Evolutionary conservation across 139 green algal genomes (phyloP).

Genomic region (Deuterostichococcus epilithicus): DNA sequence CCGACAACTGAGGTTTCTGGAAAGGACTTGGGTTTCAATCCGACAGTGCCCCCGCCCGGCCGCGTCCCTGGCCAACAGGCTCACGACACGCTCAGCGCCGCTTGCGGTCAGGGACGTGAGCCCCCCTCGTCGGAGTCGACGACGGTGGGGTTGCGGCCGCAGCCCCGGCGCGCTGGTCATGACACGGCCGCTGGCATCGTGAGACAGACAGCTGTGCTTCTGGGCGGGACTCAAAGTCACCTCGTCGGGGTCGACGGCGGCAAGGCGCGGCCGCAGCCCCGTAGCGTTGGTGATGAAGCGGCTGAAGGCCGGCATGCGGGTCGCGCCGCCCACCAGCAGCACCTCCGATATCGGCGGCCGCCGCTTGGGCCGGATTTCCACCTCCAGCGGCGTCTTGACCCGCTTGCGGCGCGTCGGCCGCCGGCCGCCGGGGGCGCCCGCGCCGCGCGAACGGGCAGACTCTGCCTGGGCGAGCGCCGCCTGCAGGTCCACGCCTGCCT

Average conservation of each 20-base stretch:
- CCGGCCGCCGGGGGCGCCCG: not conserved
- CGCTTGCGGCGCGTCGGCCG: conserved; percentile 15
- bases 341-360: conserved; percentile 61
- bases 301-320: conserved; percentile 72
- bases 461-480: conserved; percentile 31
- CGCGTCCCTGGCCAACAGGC: too few species aligned
- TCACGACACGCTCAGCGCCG: too few species aligned
- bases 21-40: too few species aligned
- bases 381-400: not conserved
- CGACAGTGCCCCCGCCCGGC: too few species aligned
- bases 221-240: conserved; percentile 3
- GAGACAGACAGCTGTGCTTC: not conserved
- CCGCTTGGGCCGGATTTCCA: conserved; percentile 56
- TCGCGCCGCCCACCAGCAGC: conserved; percentile 84
- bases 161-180: too few species aligned
- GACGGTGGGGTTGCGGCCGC: too few species aligned
- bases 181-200: too few species aligned
- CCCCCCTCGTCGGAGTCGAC: too few species aligned
- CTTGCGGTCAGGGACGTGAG: too few species aligned
- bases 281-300: conserved; percentile 86
- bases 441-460: conserved; percentile 5
- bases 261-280: conserved; percentile 45
- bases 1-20: too few species aligned
- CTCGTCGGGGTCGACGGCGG: conserved; percentile 73
- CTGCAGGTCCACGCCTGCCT: conserved; percentile 70